Evolutionary conservation across 2,329 filamentous ascomycete species (phyloP), one percentile per base, ranked within the genome.

Genomic region (Cladorrhinum sp.): DNA sequence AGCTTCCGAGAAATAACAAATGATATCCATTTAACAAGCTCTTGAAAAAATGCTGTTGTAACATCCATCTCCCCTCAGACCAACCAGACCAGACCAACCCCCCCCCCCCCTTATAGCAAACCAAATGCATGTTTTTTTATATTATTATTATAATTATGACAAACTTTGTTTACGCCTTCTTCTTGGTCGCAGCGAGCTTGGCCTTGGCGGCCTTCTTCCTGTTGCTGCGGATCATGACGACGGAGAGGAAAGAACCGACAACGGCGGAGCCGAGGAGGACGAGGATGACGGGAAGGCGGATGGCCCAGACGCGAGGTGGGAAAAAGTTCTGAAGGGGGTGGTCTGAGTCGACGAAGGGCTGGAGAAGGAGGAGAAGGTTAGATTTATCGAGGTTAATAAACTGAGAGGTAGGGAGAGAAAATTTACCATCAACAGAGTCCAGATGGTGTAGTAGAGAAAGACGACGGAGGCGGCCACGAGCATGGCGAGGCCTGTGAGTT

Each of bases 161-260:
- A 16, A n/a, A 42, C 26, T 30, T 30, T n/a, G 10, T 16, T 80
- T 82, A 91, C 63, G 88, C 86, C 87, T 96, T 95, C 87, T 96
- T 96, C 82, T 91, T 92, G 46, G 78, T 74, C 30, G 81, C 80
- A 20, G 89, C 88, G 60, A 90, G 89, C 78, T 92, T 93, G 65
- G 90, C 89, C 85, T 98, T 99, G 68, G 92, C 88, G 2, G 92
- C 92, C 86, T 95, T 97, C 86, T 98, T 98, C 76, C 90, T 85
- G 82, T 97, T 97, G 83, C 94, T 98, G 75, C 91, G 87, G 79
- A 99, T 98, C 95, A 99, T 99, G 73, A 99, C 94, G 73, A 96
- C 88, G 71, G 90, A 89, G 68, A 99, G 83, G 82, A 99, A 99
- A 63, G 92, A 96, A 66, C 95, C 95, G 64, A 99, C 94, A 62